phyloP scores from a whole-genome alignment of 2,329 filamentous ascomycete genomes.

The Talaromyces islandicus region DNA sequence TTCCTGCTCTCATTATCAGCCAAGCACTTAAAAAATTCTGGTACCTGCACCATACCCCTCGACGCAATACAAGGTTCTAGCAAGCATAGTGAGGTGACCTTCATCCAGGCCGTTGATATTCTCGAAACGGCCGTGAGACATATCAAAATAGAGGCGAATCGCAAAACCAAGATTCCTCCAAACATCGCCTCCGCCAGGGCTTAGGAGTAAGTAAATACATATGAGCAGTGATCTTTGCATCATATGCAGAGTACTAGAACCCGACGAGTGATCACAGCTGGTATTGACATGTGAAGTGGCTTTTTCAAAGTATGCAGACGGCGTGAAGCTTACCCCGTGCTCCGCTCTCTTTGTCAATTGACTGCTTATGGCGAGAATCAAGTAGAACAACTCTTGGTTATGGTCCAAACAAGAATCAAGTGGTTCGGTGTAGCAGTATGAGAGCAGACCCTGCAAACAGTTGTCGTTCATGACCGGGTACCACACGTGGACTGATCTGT shows the following conservation, averaged over 20 bases:
- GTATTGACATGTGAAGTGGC: conserved; percentile 2
- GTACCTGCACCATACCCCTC: conserved; percentile 1
- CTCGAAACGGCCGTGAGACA: conserved; percentile 2
- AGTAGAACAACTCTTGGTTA: conserved; percentile 3
- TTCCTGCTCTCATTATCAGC: conserved; percentile 1
- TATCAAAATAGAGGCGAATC: conserved; percentile 3
- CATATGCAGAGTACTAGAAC: conserved; percentile 4
- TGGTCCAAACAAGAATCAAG: conserved; percentile 1
- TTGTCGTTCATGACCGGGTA: conserved; percentile 3
- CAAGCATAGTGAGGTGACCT: conserved; percentile 3
- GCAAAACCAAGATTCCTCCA: conserved; percentile 3
- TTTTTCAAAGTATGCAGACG: conserved; percentile 3
- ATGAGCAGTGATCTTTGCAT: conserved; percentile 3
- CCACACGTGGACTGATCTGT: conserved; percentile 5
- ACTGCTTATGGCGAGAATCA: conserved; percentile 3
- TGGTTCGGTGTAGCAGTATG: conserved; percentile 3
- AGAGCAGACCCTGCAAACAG: neutral
- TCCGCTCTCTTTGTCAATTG: conserved; percentile 4
- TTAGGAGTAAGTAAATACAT: conserved; percentile 1
- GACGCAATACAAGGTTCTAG: conserved; percentile 4
- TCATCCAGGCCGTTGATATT: conserved; percentile 3
- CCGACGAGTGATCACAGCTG: conserved; percentile 2
- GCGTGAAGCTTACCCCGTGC: neutral
- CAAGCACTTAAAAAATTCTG: neutral
- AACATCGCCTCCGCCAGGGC: conserved; percentile 1